Evolutionary conservation across 2,329 filamentous ascomycete genomes (phyloP).

Genomic region (Cytospora piceae): DNA sequence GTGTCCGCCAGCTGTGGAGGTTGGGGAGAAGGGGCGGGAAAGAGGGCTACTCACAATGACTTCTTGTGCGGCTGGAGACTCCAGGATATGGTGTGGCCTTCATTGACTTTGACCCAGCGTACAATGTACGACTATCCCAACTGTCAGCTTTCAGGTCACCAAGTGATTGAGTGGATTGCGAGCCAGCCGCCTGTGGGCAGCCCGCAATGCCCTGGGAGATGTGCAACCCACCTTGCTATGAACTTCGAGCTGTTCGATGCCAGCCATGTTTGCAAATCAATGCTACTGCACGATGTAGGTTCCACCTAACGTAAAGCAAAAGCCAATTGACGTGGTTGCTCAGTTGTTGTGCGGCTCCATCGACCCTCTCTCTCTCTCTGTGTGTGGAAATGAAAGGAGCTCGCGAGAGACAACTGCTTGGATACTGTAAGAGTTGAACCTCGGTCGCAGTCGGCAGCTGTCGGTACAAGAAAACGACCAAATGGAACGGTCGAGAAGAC

Average conservation of each 20-base stretch:
- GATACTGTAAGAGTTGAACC: not conserved
- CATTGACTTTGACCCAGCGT: constrained; percentile 91
- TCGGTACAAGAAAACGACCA: not conserved
- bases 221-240: constrained; percentile 81
- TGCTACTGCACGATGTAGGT: not conserved
- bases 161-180: not conserved
- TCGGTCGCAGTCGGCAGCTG: not conserved
- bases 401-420: not conserved
- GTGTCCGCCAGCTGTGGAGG: not conserved
- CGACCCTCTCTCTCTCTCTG: constrained; percentile 1
- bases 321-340: constrained; percentile 11
- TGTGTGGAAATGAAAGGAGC: not conserved
- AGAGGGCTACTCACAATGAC: constrained; percentile 67
- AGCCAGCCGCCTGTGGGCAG: not conserved
- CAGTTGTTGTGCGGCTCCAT: constrained; percentile 23
- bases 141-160: constrained; percentile 31
- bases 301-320: constrained; percentile 13
- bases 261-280: constrained; percentile 65
- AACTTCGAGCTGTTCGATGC: constrained; percentile 95
- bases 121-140: constrained; percentile 86
- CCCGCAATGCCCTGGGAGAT: constrained; percentile 31
- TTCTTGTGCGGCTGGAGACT: constrained; percentile 98
- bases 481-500: not conserved
- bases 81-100: constrained; percentile 94
- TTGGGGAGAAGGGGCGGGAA: not conserved